Percentiles rank a stretch among this genome's conserved stretches.
phyloP scores from a whole-genome alignment of 2,329 filamentous ascomycete genomes.

The Ophiostoma populinum region DNA sequence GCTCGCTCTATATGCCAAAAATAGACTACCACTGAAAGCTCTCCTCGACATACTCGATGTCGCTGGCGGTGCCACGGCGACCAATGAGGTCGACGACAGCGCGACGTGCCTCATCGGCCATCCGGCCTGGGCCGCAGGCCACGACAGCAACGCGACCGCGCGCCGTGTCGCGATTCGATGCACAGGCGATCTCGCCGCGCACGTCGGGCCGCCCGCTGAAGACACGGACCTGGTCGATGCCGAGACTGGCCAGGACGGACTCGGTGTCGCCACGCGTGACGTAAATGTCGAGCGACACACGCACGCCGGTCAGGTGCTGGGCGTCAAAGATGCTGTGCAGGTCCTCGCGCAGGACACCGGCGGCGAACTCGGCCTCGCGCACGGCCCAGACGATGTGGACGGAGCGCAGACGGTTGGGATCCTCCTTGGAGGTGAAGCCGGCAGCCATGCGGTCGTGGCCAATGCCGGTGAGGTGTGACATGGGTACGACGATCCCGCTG shows the following conservation, averaged over 20 bases:
- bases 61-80: background rate
- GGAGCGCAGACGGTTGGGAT: background rate
- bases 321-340: constrained; percentile 1
- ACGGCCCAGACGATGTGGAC: constrained; percentile 12
- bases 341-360: constrained; percentile 6
- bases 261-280: constrained; percentile 5
- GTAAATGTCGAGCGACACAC: constrained; percentile 8
- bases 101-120: constrained; percentile 10
- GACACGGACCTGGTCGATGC: constrained; percentile 11
- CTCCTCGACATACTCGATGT: constrained; percentile 12
- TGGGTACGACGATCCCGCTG: constrained; percentile 11
- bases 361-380: constrained; percentile 9
- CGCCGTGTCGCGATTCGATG: constrained; percentile 12
- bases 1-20: background rate
- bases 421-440: background rate
- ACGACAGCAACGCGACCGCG: constrained; percentile 10
- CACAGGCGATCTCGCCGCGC: constrained; percentile 15
- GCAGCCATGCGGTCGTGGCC: constrained; percentile 1
- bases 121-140: constrained; percentile 9
- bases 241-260: background rate
- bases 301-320: background rate
- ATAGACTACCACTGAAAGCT: constrained; percentile 10
- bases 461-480: constrained; percentile 10
- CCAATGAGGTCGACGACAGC: constrained; percentile 7
- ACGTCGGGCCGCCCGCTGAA: constrained; percentile 10